Percentiles rank a stretch among this genome's conserved stretches.
phyloP scores from a whole-genome alignment of 2,329 filamentous ascomycete species.

The Akanthomyces muscarius region DNA sequence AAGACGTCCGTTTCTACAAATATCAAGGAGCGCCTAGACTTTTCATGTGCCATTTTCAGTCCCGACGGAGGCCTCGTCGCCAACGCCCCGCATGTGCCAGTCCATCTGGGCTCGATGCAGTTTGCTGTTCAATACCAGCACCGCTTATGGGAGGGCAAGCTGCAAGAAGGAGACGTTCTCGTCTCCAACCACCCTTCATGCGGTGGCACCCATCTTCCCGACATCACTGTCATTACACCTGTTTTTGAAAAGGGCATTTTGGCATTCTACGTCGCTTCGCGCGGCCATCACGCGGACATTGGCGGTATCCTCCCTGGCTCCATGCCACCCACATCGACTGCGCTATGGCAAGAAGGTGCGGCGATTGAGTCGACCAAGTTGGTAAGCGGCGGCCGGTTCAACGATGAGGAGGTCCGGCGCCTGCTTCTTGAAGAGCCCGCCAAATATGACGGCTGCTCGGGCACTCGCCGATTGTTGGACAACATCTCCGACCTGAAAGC shows the following conservation, averaged over 20 bases:
- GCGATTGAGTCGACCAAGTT: slow-evolving; percentile 65
- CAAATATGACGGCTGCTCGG: slow-evolving; percentile 69
- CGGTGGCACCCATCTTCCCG: slow-evolving; percentile 37
- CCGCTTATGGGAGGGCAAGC: slow-evolving; percentile 58
- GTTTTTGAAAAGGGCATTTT: slow-evolving; percentile 41
- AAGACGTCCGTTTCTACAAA: slow-evolving; percentile 76
- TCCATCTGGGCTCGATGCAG: slow-evolving; percentile 76
- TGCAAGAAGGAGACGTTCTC: slow-evolving; percentile 34
- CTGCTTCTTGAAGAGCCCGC: slow-evolving; percentile 70
- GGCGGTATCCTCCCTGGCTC: slow-evolving; percentile 77
- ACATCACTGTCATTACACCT: slow-evolving; percentile 36
- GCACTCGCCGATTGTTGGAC: slow-evolving; percentile 74
- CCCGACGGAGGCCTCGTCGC: slow-evolving; percentile 68
- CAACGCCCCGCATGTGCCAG: slow-evolving; percentile 71
- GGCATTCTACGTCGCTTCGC: slow-evolving; percentile 54
- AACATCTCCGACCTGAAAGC: slow-evolving; percentile 85
- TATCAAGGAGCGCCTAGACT: slow-evolving; percentile 77
- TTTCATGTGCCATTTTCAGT: slow-evolving; percentile 77
- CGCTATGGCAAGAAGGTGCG: slow-evolving; percentile 62
- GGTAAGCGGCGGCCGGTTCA: slow-evolving; percentile 71
- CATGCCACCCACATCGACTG: slow-evolving; percentile 73
- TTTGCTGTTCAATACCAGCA: slow-evolving; percentile 68
- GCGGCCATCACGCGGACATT: slow-evolving; percentile 66
- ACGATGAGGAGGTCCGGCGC: slow-evolving; percentile 71
- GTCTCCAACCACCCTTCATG: slow-evolving; percentile 33